These are phyloP conservation scores for Cornus controversa DNA, from an alignment of 148 eudicot species.

Conservation along the genomic window DNA sequence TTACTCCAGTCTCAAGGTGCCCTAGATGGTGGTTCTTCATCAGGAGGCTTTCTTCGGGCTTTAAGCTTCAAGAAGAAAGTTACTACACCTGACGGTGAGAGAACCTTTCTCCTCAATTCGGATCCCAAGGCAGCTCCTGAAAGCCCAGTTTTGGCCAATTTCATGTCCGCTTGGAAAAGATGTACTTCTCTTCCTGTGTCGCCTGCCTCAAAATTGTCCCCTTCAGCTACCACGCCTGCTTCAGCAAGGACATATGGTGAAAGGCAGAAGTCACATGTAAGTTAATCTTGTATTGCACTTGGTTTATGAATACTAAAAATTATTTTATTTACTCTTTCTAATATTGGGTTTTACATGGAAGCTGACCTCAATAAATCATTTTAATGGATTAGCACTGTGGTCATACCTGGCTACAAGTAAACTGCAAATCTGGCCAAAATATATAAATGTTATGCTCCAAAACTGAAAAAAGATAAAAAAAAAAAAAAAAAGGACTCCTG, in stretches of 20 bases:
- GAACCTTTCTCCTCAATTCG: constrained; percentile 55
- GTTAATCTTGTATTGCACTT: constrained; percentile 19
- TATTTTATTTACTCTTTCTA: background rate
- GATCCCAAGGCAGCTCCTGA: constrained; percentile 40
- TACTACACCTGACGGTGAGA: constrained; percentile 47
- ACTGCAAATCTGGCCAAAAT: background rate
- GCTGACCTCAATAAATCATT: background rate
- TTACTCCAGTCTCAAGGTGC: constrained; percentile 41
- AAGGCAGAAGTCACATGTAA: constrained; percentile 48
- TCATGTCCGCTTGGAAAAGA: constrained; percentile 46
- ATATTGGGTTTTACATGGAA: constrained; percentile 4
- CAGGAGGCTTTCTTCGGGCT: constrained; percentile 62
- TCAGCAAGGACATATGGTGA: constrained; percentile 68
- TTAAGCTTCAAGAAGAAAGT: constrained; percentile 74
- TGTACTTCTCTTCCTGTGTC: constrained; percentile 82
- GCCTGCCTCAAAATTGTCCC: constrained; percentile 55
- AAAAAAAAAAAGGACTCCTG: background rate
- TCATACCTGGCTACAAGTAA: background rate
- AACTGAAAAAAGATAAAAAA: background rate
- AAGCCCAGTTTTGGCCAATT: constrained; percentile 47
- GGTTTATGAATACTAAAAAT: background rate
- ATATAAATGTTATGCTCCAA: background rate
- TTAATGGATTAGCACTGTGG: background rate
- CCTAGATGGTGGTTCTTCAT: constrained; percentile 39
- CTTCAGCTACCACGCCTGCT: constrained; percentile 59